Conservation (phyloP, 176 grass and related monocot genomes). For the Ensete glaucum region DNA sequence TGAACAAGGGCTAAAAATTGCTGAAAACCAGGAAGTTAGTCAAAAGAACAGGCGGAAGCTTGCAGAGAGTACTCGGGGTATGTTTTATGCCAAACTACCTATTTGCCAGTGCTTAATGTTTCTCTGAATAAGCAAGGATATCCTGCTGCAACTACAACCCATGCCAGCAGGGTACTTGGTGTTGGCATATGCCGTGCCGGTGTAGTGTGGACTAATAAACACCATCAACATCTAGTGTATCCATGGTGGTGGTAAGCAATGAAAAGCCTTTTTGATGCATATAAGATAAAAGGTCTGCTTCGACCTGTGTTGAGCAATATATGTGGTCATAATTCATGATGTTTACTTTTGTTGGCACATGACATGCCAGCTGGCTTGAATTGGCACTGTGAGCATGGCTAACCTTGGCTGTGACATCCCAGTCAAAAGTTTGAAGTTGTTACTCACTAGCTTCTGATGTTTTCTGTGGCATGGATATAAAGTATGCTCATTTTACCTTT, state of each 20-base stretch:
- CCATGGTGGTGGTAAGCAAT: too few relatives aligned
- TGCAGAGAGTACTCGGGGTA: slow-evolving; percentile 78
- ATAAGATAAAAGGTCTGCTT: too few relatives aligned
- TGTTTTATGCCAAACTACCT: not conserved
- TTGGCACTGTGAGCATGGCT: not conserved
- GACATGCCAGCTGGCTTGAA: not conserved
- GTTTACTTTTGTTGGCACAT: not conserved
- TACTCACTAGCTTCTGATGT: not conserved
- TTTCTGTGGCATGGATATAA: not conserved
- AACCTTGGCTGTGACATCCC: too few relatives aligned
- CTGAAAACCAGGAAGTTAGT: slow-evolving; percentile 95
- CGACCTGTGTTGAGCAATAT: too few relatives aligned
- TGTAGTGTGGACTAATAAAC: not conserved
- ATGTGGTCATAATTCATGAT: too few relatives aligned
- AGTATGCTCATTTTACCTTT: not conserved
- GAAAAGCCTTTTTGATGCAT: too few relatives aligned
- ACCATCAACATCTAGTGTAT: too few relatives aligned
- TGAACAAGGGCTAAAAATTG: slow-evolving; percentile 96
- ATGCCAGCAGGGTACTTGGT: too few relatives aligned
- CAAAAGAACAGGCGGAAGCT: slow-evolving; percentile 96
- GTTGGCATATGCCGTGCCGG: not conserved
- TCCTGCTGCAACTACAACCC: too few relatives aligned
- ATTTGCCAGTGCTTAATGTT: not conserved
- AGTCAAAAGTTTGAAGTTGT: too few relatives aligned
- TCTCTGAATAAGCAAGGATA: not conserved